Evolutionary conservation across 2,329 filamentous ascomycete genomes (phyloP).

Genomic region (Colletotrichum theobromicola): DNA sequence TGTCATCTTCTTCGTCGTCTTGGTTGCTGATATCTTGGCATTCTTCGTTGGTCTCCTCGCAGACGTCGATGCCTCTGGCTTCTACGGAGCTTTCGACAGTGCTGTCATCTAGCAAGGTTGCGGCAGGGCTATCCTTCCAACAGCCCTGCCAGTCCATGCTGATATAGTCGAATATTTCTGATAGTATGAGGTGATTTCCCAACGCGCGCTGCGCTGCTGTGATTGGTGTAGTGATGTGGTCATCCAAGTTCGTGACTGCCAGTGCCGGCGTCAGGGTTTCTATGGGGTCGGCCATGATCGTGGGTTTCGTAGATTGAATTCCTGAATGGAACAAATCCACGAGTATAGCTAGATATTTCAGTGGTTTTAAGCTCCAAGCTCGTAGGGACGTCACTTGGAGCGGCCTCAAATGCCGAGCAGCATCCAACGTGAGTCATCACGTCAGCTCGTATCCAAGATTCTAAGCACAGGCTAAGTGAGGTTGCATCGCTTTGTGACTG

Average conservation of each 20-base stretch:
- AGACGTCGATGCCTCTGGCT: background rate
- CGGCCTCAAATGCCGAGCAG: background rate
- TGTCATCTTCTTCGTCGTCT: background rate
- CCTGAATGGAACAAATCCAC: fast-evolving
- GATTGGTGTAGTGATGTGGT: background rate
- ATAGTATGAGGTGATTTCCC: background rate
- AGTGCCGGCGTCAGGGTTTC: background rate
- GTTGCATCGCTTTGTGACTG: background rate
- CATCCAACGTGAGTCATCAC: background rate
- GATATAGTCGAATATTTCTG: background rate
- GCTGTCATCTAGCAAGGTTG: background rate
- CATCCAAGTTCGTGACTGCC: background rate
- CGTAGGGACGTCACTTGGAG: background rate
- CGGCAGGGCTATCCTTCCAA: background rate
- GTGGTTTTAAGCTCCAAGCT: background rate
- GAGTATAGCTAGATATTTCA: background rate
- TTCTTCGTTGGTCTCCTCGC: background rate
- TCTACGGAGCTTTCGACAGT: background rate
- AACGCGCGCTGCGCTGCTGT: background rate
- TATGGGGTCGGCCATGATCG: background rate
- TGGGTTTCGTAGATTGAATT: background rate
- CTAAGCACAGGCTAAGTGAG: background rate
- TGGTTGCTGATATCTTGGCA: background rate
- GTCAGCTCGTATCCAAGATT: background rate
- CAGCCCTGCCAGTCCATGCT: background rate